Evolutionary conservation across 192 early-diverging fungal species (phyloP).

Genomic region (Allomyces arbusculus): DNA sequence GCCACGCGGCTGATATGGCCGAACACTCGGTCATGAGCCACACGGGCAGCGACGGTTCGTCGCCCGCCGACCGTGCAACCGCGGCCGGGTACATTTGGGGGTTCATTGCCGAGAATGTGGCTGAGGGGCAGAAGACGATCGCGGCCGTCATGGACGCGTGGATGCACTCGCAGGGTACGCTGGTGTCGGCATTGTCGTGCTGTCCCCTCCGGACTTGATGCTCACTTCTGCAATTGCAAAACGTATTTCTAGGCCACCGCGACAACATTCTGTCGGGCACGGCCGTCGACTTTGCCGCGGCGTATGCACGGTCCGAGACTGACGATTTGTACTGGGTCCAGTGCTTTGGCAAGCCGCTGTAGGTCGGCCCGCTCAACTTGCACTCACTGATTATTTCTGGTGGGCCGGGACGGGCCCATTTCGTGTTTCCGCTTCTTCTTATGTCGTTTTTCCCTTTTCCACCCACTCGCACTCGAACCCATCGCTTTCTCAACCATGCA

Average conservation of each 20-base stretch:
- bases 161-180: slow-evolving; percentile 7
- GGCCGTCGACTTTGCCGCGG: neutral
- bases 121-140: slow-evolving; percentile 2
- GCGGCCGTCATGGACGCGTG: slow-evolving; percentile 7
- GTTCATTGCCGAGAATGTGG: slow-evolving; percentile 14
- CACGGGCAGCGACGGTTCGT: neutral
- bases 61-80: neutral
- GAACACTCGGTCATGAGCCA: neutral
- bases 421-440: no score
- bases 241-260: neutral
- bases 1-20: neutral
- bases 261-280: neutral
- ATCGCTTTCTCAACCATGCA: no score
- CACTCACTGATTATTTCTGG: no score
- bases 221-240: no score
- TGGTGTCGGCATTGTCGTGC: no score
- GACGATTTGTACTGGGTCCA: neutral
- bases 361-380: no score
- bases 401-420: no score
- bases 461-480: no score
- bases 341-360: neutral
- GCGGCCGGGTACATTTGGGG: slow-evolving; percentile 6
- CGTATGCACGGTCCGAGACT: neutral
- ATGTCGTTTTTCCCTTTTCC: no score
- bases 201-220: no score